These are phyloP conservation scores for Micractinium sp. DNA, from an alignment of 139 green algal genomes.

Conservation along the genomic window DNA sequence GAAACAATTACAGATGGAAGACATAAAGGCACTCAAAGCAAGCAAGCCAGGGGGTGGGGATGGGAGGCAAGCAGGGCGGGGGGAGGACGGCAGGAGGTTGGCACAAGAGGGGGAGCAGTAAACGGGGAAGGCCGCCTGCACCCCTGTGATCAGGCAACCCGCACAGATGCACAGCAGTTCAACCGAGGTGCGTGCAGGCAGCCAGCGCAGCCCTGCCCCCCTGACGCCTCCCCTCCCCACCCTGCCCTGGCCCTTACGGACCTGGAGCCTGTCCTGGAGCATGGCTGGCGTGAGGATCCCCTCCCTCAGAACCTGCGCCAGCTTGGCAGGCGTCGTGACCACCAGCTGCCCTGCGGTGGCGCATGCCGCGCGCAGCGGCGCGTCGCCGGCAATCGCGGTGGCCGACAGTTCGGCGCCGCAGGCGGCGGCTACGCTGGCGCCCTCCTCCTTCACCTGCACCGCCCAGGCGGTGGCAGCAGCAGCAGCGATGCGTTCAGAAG, in stretches of 20 bases:
- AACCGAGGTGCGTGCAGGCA: background rate
- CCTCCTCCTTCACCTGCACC: conserved; percentile 59
- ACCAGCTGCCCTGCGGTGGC: conserved; percentile 75
- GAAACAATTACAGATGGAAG: background rate
- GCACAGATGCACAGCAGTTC: background rate
- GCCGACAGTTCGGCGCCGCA: conserved; percentile 48
- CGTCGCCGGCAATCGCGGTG: conserved; percentile 36
- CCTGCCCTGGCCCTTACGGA: conserved; percentile 3
- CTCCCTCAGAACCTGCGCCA: conserved; percentile 59
- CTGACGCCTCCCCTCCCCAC: too few species aligned
- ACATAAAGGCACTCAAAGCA: too few species aligned
- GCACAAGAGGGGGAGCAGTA: too few species aligned
- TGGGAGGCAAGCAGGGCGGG: too few species aligned
- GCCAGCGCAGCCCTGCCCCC: too few species aligned
- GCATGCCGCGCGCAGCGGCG: conserved; percentile 47
- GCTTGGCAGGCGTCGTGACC: conserved; percentile 80
- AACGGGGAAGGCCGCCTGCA: too few species aligned
- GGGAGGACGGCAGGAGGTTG: too few species aligned
- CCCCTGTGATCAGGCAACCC: background rate
- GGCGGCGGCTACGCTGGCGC: conserved; percentile 35
- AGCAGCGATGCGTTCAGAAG: background rate
- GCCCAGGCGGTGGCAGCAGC: background rate
- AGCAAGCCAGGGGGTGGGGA: background rate
- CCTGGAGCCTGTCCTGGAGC: conserved; percentile 53
- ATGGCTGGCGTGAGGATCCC: conserved; percentile 53